Evolutionary conservation across 768 basidiomycete genomes (phyloP).

Genomic region (Boletus bicolor): DNA sequence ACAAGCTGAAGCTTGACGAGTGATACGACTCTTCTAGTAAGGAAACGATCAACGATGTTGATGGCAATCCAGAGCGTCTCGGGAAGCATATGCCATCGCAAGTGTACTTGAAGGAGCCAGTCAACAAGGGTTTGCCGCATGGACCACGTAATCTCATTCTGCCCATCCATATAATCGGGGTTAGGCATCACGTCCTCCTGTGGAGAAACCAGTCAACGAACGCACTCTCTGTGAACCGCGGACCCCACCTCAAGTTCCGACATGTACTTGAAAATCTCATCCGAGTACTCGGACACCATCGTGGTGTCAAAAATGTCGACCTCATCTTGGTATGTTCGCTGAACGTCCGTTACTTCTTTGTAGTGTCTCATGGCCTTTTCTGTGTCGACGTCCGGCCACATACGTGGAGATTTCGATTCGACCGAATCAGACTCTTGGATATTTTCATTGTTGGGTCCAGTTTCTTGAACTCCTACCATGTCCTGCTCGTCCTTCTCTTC

Average conservation of each 20-base stretch:
- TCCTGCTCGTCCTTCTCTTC: constrained; percentile 58
- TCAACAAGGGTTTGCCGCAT: constrained; percentile 98
- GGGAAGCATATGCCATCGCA: constrained; percentile 98
- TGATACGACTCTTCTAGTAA: constrained; percentile 83
- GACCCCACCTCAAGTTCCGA: constrained; percentile 77
- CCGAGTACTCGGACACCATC: constrained; percentile 99
- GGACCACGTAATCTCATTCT: constrained; percentile 87
- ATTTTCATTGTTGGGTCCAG: constrained; percentile 47
- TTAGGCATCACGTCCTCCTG: constrained; percentile 88
- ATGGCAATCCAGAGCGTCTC: constrained; percentile 99
- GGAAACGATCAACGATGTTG: constrained; percentile 93
- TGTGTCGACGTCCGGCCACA: constrained; percentile 76
- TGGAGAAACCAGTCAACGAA: constrained; percentile 21
- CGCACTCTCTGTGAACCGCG: background rate
- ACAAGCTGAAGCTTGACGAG: constrained; percentile 92
- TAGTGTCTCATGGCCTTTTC: constrained; percentile 55
- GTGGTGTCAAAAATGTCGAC: constrained; percentile 71
- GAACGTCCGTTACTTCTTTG: constrained; percentile 64
- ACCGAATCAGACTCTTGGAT: constrained; percentile 35
- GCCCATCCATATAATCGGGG: constrained; percentile 89
- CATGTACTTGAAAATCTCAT: constrained; percentile 98
- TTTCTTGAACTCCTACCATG: constrained; percentile 52
- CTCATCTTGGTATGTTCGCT: constrained; percentile 63
- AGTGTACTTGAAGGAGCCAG: constrained; percentile 96
- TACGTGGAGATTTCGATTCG: constrained; percentile 43